Percentiles rank a stretch among this genome's conserved stretches.
These are phyloP conservation scores for Turnera subulata DNA, from an alignment of 345 rosid genomes.

Conservation along the genomic window DNA sequence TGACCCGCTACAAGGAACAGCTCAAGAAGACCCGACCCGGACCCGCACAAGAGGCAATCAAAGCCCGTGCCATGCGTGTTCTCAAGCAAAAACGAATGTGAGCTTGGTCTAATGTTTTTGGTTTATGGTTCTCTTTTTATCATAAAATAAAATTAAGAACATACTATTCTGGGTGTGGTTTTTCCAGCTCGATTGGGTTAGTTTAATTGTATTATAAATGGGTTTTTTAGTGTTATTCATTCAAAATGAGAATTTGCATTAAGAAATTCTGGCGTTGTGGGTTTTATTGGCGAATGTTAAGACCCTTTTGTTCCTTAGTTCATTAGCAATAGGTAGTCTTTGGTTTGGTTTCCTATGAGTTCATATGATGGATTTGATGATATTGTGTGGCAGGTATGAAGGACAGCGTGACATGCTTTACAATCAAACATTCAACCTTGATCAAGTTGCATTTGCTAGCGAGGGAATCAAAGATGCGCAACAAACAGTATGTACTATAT, in stretches of 20 bases:
- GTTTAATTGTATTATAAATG: background rate
- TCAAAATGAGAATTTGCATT: too few relatives aligned
- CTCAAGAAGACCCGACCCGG: constrained; percentile 89
- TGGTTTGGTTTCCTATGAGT: too few relatives aligned
- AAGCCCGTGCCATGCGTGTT: constrained; percentile 86
- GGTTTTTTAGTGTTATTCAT: background rate
- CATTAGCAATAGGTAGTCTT: too few relatives aligned
- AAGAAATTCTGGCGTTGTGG: too few relatives aligned
- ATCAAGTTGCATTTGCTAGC: constrained; percentile 98
- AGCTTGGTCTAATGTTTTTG: too few relatives aligned
- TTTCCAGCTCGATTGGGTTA: background rate
- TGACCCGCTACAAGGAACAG: constrained; percentile 71
- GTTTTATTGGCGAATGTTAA: too few relatives aligned
- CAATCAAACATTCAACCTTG: constrained; percentile 95
- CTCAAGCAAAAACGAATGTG: constrained; percentile 92
- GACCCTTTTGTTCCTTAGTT: too few relatives aligned
- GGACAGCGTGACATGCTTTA: constrained; percentile 97
- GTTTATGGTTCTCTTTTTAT: too few relatives aligned
- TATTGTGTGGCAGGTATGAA: constrained; percentile 67
- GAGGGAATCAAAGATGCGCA: constrained; percentile 99
- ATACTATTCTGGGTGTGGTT: background rate
- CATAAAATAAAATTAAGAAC: too few relatives aligned
- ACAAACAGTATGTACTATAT: constrained; percentile 65
- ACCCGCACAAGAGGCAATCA: constrained; percentile 85
- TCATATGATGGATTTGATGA: background rate